These are phyloP conservation scores for Venturia pyrina DNA, from an alignment of 2,329 filamentous ascomycete genomes.

Conservation along the genomic window DNA sequence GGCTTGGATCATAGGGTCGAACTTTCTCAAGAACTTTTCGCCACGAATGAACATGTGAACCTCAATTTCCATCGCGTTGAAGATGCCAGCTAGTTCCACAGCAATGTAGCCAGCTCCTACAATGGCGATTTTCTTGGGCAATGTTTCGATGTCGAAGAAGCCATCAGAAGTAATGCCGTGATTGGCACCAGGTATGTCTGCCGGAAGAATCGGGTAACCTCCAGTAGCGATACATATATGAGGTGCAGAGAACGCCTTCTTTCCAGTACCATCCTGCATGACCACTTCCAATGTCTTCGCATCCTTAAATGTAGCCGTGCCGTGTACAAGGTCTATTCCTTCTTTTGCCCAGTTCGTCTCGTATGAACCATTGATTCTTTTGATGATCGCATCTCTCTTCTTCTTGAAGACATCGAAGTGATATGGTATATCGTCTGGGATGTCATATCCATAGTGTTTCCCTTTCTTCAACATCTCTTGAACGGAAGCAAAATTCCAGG, in stretches of 20 bases:
- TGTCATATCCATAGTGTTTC: constrained; percentile 38
- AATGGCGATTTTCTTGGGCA: constrained; percentile 40
- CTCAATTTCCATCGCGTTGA: constrained; percentile 39
- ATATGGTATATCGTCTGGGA: constrained; percentile 31
- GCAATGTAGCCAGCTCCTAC: constrained; percentile 43
- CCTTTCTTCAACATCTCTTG: constrained; percentile 36
- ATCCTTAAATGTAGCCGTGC: constrained; percentile 36
- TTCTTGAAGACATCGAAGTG: constrained; percentile 39
- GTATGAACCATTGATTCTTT: constrained; percentile 37
- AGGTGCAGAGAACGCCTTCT: constrained; percentile 31
- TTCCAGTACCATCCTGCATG: constrained; percentile 31
- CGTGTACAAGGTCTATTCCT: constrained; percentile 40
- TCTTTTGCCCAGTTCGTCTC: constrained; percentile 41
- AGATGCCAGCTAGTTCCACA: constrained; percentile 41
- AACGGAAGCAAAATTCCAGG: constrained; percentile 41
- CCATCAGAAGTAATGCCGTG: constrained; percentile 42
- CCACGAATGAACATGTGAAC: constrained; percentile 42
- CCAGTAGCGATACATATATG: constrained; percentile 41
- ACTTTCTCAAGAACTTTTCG: constrained; percentile 38
- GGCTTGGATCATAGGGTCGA: constrained; percentile 43
- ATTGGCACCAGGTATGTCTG: constrained; percentile 34
- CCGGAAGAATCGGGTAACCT: constrained; percentile 34
- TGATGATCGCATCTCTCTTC: constrained; percentile 35
- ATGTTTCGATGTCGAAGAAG: constrained; percentile 41
- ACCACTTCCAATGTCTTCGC: constrained; percentile 30